Base-by-base conservation (phyloP, 2,329 filamentous ascomycete species). In the Xylariaceae sp. region DNA sequence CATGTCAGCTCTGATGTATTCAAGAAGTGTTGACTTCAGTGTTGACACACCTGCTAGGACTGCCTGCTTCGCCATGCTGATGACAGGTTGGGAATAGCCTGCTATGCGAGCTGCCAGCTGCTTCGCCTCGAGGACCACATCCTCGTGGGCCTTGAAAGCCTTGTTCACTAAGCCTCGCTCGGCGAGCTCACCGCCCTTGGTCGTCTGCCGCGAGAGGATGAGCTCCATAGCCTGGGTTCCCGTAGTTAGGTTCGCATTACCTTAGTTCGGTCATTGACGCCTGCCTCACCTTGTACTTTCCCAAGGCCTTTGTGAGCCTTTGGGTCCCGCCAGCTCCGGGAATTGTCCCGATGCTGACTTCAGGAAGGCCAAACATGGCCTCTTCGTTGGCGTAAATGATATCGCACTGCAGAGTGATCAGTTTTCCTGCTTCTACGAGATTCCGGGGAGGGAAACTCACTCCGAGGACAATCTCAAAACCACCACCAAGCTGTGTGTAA, bases 291-390 rank as follows among this genome's bases (percentile, higher is more conserved):
- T 54, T 62, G 37, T 60, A 52, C 50, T 66, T 66, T 8, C 64
- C 64, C 31, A 67, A 33, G 2, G 55, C 56, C 24, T 54, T 54
- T 3, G 61, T 56, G 16, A 67, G 50, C 16, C 64, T 52, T 41
- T 97, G 93, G 41, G 83, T 88, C 9, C 91, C 91, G 16, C 91
- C 91, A 0, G 87, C 91, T 3, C 93, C 91, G 1, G 91, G 93
- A 41, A 96, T 89, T 3, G 85, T 85, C 13, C 93, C 91, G 7
- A 97, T 75, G 69, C 91, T 95, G 68, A 97, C 88, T 71, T 97
- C 93, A 0, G 91, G 91, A 67, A 97, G 90, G 18, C 91, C 93
- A 62, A 97, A 95, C 53, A 85, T 89, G 45, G 91, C 89, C 13
- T 70, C 79, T 29, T 83, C 74, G 2, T 86, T 87, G 66, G 87